A percentile compares a stretch with the other conserved stretches of the same genome.
These are phyloP conservation scores for Tetrastigma voinierianum DNA, from an alignment of 164 flowering plant species.

Conservation along the genomic window DNA sequence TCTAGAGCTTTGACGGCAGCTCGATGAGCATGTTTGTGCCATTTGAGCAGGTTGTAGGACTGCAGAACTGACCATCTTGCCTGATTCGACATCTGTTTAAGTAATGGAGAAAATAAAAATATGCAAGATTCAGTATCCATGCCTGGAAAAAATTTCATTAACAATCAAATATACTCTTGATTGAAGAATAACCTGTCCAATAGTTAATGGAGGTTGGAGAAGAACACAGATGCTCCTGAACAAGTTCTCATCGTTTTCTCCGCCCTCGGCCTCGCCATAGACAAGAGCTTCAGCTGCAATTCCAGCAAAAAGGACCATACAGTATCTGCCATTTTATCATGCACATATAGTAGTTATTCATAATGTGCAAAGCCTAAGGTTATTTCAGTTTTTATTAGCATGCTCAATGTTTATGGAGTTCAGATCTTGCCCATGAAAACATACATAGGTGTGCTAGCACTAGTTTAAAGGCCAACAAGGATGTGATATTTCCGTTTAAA, in stretches of 20 bases:
- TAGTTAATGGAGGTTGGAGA: slow-evolving; percentile 76
- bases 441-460: too few relatives aligned
- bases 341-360: background rate
- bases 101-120: background rate
- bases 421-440: too few relatives aligned
- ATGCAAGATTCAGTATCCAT: background rate
- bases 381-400: too few relatives aligned
- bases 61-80: slow-evolving; percentile 96
- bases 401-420: too few relatives aligned
- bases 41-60: slow-evolving; percentile 88
- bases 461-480: too few relatives aligned
- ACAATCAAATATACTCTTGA: background rate
- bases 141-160: background rate
- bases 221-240: slow-evolving; percentile 76
- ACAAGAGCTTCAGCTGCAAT: slow-evolving; percentile 98
- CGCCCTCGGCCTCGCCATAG: slow-evolving; percentile 97
- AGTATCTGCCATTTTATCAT: slow-evolving; percentile 53
- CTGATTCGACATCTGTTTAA: slow-evolving; percentile 85
- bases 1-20: slow-evolving; percentile 88
- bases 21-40: slow-evolving; percentile 77
- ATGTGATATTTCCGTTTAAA: background rate
- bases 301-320: slow-evolving; percentile 98
- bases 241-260: slow-evolving; percentile 95
- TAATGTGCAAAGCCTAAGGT: too few relatives aligned
- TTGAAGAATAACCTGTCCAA: slow-evolving; percentile 57